Percentiles rank a stretch among this genome's conserved stretches.
Conservation (phyloP, 2,329 filamentous ascomycete genomes). For the Fusarium vanettenii region DNA sequence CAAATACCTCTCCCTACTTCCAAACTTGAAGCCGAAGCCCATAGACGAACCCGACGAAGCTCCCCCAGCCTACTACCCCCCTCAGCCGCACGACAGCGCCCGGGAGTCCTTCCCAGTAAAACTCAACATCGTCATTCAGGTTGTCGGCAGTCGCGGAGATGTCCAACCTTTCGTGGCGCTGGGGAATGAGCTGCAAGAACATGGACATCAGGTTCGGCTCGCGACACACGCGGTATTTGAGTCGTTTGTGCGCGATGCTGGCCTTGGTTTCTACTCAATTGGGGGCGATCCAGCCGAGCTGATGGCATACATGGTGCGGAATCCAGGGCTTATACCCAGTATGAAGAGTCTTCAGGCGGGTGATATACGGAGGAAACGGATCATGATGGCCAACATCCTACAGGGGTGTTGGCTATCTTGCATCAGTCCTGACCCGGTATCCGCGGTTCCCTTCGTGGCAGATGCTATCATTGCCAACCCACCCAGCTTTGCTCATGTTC, state of each 20-base stretch:
- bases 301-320: conserved; percentile 44
- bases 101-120: neutral
- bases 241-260: conserved; percentile 58
- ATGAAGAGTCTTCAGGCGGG: conserved; percentile 41
- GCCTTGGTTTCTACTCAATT: conserved; percentile 64
- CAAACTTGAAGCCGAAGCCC: neutral
- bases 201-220: conserved; percentile 78
- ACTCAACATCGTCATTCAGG: conserved; percentile 80
- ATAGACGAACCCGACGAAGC: neutral
- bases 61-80: neutral
- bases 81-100: neutral
- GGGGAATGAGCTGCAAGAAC: conserved; percentile 71
- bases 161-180: conserved; percentile 74
- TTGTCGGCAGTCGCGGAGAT: conserved; percentile 69
- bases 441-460: conserved; percentile 55
- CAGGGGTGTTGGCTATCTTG: conserved; percentile 47
- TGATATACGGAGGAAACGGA: conserved; percentile 41
- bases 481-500: conserved; percentile 21
- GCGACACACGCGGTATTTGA: conserved; percentile 71
- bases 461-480: conserved; percentile 56
- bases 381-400: conserved; percentile 45
- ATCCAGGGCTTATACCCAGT: conserved; percentile 45
- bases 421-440: conserved; percentile 4
- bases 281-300: conserved; percentile 58
- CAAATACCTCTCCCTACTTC: neutral